These are phyloP conservation scores for Saccharomycopsis oosterbeekiorum DNA, from an alignment of 805 yeast genomes.

Conservation along the genomic window DNA sequence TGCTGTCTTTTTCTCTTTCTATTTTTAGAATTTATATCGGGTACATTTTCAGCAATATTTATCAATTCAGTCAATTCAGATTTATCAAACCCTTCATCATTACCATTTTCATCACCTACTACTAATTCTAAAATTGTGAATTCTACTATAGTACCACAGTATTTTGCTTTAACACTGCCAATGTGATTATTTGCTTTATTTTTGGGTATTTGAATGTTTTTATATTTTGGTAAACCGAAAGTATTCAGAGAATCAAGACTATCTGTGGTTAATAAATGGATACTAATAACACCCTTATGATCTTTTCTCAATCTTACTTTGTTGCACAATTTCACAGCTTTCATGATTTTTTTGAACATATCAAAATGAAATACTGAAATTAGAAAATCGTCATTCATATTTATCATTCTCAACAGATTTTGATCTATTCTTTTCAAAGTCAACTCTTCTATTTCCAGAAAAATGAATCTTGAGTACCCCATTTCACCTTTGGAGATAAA, in stretches of 20 bases:
- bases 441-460: conserved; percentile 61
- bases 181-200: background rate
- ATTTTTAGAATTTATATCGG: background rate
- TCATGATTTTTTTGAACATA: conserved; percentile 37
- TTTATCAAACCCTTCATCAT: conserved; percentile 5
- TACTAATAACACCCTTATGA: conserved; percentile 35
- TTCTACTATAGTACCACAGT: conserved; percentile 16
- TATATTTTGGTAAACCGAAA: background rate
- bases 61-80: conserved; percentile 13
- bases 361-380: conserved; percentile 43
- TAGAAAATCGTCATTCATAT: conserved; percentile 24
- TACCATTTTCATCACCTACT: conserved; percentile 15
- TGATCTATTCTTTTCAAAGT: conserved; percentile 26
- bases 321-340: conserved; percentile 40
- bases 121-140: conserved; percentile 14
- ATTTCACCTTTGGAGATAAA: conserved; percentile 65
- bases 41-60: conserved; percentile 6
- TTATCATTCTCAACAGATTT: conserved; percentile 23
- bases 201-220: background rate
- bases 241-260: background rate
- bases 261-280: conserved; percentile 33
- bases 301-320: conserved; percentile 49
- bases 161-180: background rate
- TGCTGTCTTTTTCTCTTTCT: conserved; percentile 3
- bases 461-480: conserved; percentile 56